These are phyloP conservation scores for Phoma sp. DNA, from an alignment of 2,329 filamentous ascomycete genomes.

Conservation along the genomic window DNA sequence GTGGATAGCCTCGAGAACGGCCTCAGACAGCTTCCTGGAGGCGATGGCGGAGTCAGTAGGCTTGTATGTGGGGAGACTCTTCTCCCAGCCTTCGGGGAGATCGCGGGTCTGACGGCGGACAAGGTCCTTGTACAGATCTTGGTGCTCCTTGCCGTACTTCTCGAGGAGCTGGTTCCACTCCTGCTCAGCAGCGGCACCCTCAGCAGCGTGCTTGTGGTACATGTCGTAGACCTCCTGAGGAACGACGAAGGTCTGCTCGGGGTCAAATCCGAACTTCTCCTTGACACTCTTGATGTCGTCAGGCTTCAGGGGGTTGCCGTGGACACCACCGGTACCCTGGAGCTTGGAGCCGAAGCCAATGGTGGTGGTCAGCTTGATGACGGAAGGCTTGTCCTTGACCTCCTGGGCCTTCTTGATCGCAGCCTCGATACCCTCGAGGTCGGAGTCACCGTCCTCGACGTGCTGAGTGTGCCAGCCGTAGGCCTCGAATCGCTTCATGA, in stretches of 20 bases:
- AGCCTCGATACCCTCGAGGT: slow-evolving; percentile 84
- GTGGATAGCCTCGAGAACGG: slow-evolving; percentile 87
- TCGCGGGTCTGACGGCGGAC: slow-evolving; percentile 78
- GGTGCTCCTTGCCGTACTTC: slow-evolving; percentile 82
- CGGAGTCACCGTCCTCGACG: slow-evolving; percentile 86
- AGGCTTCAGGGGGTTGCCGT: slow-evolving; percentile 93
- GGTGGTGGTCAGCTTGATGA: slow-evolving; percentile 97
- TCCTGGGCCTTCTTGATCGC: slow-evolving; percentile 85
- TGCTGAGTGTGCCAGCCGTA: slow-evolving; percentile 94
- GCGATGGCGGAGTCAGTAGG: slow-evolving; percentile 83
- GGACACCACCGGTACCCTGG: slow-evolving; percentile 92
- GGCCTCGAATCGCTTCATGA: slow-evolving; percentile 89
- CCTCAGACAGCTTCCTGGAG: slow-evolving; percentile 95
- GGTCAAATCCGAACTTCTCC: slow-evolving; percentile 94
- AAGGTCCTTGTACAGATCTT: slow-evolving; percentile 80
- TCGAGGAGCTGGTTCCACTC: slow-evolving; percentile 95
- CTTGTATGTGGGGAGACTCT: slow-evolving; percentile 88
- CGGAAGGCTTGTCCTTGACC: slow-evolving; percentile 93
- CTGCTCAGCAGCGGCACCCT: slow-evolving; percentile 87
- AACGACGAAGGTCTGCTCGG: slow-evolving; percentile 89
- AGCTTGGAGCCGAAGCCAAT: slow-evolving; percentile 95
- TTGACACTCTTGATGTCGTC: slow-evolving; percentile 95
- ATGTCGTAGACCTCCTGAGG: slow-evolving; percentile 93
- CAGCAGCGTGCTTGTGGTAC: slow-evolving; percentile 82
- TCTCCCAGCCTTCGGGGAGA: slow-evolving; percentile 96